Percentiles rank a stretch among this genome's conserved stretches.
phyloP scores from a whole-genome alignment of 2,329 filamentous ascomycete species.

The Penicillium aurantiogriseum region DNA sequence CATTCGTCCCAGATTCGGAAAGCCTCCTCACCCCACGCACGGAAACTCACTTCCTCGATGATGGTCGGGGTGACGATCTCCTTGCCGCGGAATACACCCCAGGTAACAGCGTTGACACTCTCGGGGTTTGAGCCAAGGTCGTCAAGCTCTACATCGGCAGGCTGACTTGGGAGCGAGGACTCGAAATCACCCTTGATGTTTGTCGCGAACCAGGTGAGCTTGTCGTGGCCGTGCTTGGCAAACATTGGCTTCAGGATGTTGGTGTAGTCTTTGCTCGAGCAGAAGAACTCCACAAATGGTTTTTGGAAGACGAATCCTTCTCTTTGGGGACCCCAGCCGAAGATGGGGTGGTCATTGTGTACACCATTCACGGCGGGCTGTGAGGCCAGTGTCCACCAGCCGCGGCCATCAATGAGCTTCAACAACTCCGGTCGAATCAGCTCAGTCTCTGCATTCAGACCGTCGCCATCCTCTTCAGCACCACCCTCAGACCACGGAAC shows the following conservation, averaged over 20 bases:
- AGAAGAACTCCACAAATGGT: conserved; percentile 95
- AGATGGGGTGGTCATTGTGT: conserved; percentile 70
- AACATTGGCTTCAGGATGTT: conserved; percentile 62
- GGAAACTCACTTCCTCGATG: conserved; percentile 91
- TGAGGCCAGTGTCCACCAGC: conserved; percentile 96
- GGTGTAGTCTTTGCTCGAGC: conserved; percentile 71
- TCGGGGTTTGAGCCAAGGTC: conserved; percentile 33
- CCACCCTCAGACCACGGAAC: conserved; percentile 84
- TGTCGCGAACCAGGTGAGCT: conserved; percentile 83
- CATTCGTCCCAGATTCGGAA: conserved; percentile 95
- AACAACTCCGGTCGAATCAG: conserved; percentile 76
- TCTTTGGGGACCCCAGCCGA: conserved; percentile 89
- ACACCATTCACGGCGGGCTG: conserved; percentile 91
- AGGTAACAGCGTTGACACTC: conserved; percentile 91
- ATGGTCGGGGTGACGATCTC: conserved; percentile 96
- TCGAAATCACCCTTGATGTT: conserved; percentile 76
- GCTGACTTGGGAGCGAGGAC: conserved; percentile 50
- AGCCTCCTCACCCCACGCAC: conserved; percentile 91
- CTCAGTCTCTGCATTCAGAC: conserved; percentile 67
- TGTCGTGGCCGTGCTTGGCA: conserved; percentile 56
- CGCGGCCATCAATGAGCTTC: conserved; percentile 69
- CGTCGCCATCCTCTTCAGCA: conserved; percentile 58
- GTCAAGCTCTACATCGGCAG: conserved; percentile 34
- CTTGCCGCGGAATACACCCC: conserved; percentile 93
- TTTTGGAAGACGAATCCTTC: conserved; percentile 95